Evolutionary conservation across 2,329 filamentous ascomycete species (phyloP).

Genomic region (Cladorrhinum sp.): DNA sequence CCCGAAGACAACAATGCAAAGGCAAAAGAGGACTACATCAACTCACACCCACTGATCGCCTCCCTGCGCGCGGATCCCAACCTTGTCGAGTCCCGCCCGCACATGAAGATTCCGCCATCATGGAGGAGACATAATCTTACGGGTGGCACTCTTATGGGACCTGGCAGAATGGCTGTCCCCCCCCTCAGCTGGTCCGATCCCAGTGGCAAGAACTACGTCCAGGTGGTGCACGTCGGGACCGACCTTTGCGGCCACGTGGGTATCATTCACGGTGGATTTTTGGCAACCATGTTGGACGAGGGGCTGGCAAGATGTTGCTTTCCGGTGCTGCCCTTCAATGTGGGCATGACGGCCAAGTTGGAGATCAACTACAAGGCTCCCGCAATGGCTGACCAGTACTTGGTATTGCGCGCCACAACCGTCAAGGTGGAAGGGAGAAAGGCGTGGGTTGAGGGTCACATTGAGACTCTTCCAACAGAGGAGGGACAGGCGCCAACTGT

Average conservation of each 20-base stretch:
- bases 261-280: constrained; percentile 83
- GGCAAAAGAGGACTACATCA: constrained; percentile 70
- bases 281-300: constrained; percentile 93
- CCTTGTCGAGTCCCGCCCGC: constrained; percentile 75
- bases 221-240: constrained; percentile 72
- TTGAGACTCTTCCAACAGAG: constrained; percentile 69
- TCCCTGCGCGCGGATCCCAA: constrained; percentile 63
- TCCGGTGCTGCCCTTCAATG: constrained; percentile 78
- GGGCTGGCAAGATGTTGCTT: constrained; percentile 86
- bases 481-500: constrained; percentile 62
- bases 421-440: constrained; percentile 87
- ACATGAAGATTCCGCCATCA: constrained; percentile 75
- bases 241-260: constrained; percentile 86
- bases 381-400: constrained; percentile 68
- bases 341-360: constrained; percentile 82
- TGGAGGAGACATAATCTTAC: constrained; percentile 76
- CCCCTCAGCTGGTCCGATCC: constrained; percentile 74
- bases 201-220: constrained; percentile 65
- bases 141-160: constrained; percentile 71
- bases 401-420: constrained; percentile 77
- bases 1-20: constrained; percentile 52
- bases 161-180: constrained; percentile 74
- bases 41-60: constrained; percentile 69
- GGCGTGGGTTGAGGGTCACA: constrained; percentile 84
- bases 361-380: constrained; percentile 81